Conservation (phyloP, 148 eudicot species). For the Fagopyrum tataricum region DNA sequence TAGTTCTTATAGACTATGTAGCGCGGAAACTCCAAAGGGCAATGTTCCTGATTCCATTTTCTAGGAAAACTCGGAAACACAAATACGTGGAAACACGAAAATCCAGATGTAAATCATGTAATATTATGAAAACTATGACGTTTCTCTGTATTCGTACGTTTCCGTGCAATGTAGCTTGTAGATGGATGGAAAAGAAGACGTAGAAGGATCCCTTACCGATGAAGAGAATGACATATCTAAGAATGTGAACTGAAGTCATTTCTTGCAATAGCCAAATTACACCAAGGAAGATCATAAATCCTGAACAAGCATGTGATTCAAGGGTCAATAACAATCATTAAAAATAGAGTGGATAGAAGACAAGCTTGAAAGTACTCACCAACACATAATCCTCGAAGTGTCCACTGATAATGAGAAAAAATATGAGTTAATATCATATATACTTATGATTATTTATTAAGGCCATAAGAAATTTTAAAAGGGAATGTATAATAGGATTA, state of each 20-base stretch:
- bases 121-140: too few species aligned
- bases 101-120: too few species aligned
- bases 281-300: constrained; percentile 79
- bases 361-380: constrained; percentile 37
- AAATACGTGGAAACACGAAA: too few species aligned
- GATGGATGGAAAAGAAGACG: constrained; percentile 3
- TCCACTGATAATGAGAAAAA: constrained; percentile 60
- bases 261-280: constrained; percentile 80
- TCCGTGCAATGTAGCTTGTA: neutral
- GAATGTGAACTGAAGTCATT: constrained; percentile 58
- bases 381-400: constrained; percentile 92
- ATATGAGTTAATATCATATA: constrained; percentile 11
- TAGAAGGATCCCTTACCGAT: constrained; percentile 53
- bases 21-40: too few species aligned
- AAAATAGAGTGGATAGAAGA: neutral
- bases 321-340: neutral
- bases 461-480: neutral
- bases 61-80: too few species aligned
- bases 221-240: constrained; percentile 84
- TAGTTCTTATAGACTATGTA: neutral
- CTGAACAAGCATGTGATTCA: constrained; percentile 28
- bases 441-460: neutral
- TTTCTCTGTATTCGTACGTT: too few species aligned
- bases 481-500: neutral
- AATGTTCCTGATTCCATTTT: too few species aligned